Evolutionary conservation across 169 alveolate species (phyloP), one percentile per base, ranked within the genome.

Genomic region (Plasmodium sp.): DNA sequence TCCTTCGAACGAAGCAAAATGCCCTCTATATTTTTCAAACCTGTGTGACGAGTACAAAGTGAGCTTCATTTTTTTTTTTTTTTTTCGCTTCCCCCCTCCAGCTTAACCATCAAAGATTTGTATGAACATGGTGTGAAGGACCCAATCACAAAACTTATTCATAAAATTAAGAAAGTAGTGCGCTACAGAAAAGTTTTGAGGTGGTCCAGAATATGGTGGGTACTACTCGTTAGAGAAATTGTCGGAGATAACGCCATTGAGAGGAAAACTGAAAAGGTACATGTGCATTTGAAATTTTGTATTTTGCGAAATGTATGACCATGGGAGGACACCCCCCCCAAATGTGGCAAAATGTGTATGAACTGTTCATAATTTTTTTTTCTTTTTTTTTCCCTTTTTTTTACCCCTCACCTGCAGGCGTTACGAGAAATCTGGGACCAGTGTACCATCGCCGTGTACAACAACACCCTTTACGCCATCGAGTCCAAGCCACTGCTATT

Each of bases 161-260:
- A 79, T 51, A 81, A 43, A 48, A 16, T 92, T 10, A 92, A 82
- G 27, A 92, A 92, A 81, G 54, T 83, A 6, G 48, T 81, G 5
- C 92, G 92, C 83, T 92, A 92, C 82, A 92, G 92, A 92, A 92
- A 81, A 92, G 84, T 92, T 34, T 92, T 92, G 62, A 92, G 95
- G 22, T 92, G 95, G 95, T 81, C 95, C n/a, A 88, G 95, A 45
- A 72, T 92, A 14, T 92, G 95, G 95, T 92, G 95, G 95, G 36
- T 92, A 71, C 83, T 92, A 34, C 58, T 92, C 72, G 92, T 82
- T 3, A 31, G 95, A 81, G 95, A 92, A 92, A 92, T 92, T 75
- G 95, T 92, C 14, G 95, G 95, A 82, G 84, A 92, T 27, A 79
- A 79, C 18, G 73, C 39, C 12, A 81, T 92, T 48, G 95, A 92